These are phyloP conservation scores for Phaffomyces opuntiae DNA, from an alignment of 805 yeast species.

Conservation along the genomic window DNA sequence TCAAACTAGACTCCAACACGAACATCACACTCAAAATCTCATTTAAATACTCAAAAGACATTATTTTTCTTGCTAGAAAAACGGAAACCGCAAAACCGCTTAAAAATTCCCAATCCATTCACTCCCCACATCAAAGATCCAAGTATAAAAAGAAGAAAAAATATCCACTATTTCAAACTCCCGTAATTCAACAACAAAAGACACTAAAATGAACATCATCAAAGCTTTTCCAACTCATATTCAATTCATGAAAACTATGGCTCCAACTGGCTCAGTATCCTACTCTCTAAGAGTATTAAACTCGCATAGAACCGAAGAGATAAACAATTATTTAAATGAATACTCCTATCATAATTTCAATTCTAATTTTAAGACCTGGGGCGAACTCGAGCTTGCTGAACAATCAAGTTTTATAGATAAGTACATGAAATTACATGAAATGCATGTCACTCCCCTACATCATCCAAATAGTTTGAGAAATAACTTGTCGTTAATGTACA, in stretches of 20 bases:
- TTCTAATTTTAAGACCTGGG: conserved; percentile 10
- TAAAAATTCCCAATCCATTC: too few relatives aligned
- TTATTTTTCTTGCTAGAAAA: too few relatives aligned
- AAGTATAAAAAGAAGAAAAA: too few relatives aligned
- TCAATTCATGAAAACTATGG: conserved; percentile 6
- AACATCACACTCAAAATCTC: too few relatives aligned
- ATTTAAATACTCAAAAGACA: too few relatives aligned
- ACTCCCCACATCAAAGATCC: too few relatives aligned
- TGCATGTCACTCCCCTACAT: conserved; percentile 2
- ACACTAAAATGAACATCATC: conserved; percentile 5
- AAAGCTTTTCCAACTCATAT: conserved; percentile 7
- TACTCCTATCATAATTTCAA: conserved; percentile 9
- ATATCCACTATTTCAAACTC: too few relatives aligned
- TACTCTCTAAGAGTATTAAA: conserved; percentile 5
- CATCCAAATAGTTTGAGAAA: conserved; percentile 3
- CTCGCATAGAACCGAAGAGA: conserved; percentile 3
- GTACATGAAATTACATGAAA: conserved; percentile 6
- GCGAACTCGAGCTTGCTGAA: conserved; percentile 7
- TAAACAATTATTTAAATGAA: conserved; percentile 6
- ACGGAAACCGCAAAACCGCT: too few relatives aligned
- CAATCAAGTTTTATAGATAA: conserved; percentile 7
- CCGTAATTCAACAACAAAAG: too few relatives aligned
- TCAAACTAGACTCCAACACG: too few relatives aligned
- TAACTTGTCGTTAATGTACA: conserved; percentile 5
- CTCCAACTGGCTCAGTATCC: conserved; percentile 1